Percentiles rank a stretch among this genome's conserved stretches.
Conservation (phyloP, 2,329 filamentous ascomycete species). For the Calonectria naviculata region DNA sequence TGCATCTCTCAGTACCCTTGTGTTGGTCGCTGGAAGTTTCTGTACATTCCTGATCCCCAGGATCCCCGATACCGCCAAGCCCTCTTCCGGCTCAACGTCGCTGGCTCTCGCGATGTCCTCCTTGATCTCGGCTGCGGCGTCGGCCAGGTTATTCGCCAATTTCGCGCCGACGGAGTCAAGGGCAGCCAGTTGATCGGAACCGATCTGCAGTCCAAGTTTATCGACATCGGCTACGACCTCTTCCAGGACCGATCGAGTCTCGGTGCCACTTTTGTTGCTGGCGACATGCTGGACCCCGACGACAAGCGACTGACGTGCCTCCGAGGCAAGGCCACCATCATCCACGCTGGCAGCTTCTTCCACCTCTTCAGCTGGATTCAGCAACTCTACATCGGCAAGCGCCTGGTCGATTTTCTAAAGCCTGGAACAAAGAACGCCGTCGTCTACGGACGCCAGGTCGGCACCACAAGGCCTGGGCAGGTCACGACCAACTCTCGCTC, state of each 20-base stretch:
- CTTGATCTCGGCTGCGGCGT: conserved; percentile 64
- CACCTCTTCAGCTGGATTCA: conserved; percentile 61
- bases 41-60: conserved; percentile 53
- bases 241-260: conserved; percentile 68
- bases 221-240: conserved; percentile 71
- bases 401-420: conserved; percentile 58
- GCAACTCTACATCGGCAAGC: conserved; percentile 57
- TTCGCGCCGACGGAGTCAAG: conserved; percentile 61
- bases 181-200: conserved; percentile 60
- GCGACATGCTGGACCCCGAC: conserved; percentile 59
- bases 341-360: conserved; percentile 63
- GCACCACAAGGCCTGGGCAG: conserved; percentile 45
- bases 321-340: conserved; percentile 55
- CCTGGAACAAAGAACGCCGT: conserved; percentile 55
- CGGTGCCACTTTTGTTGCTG: conserved; percentile 59
- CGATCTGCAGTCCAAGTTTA: conserved; percentile 61
- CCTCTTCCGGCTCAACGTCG: conserved; percentile 53
- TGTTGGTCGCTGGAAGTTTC: conserved; percentile 62
- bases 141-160: conserved; percentile 61
- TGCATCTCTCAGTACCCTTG: conserved; percentile 55
- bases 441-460: conserved; percentile 64
- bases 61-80: conserved; percentile 57
- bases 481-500: conserved; percentile 34
- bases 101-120: conserved; percentile 52
- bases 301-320: conserved; percentile 49